Base-by-base conservation (phyloP, 352 stramenopile genomes). In the Phytopythium boreale region DNA sequence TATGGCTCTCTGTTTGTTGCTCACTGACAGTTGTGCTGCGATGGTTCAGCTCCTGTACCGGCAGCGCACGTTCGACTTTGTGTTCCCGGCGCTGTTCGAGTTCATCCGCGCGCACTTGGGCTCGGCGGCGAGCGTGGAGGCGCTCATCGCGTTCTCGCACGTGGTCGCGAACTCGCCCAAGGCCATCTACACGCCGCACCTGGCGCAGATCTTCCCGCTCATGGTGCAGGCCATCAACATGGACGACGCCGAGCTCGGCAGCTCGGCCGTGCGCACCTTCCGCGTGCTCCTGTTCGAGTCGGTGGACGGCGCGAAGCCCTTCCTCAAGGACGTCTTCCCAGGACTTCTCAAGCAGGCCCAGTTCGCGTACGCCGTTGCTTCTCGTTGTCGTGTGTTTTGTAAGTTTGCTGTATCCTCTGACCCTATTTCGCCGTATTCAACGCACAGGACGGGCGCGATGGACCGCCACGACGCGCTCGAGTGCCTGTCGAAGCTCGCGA, bases 201-300 rank as follows among this genome's bases (percentile, higher is more conserved):
- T 93, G 34, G 71, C 71, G 53, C 87, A 82, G 64, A 92, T 95
- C 60, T 91, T 93, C 65, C 87, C 87, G 44, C 76, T 93, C 50
- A 88, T 95, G 74, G 80, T 94, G 44, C 80, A 89, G 43, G 87
- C 85, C 36, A 84, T 95, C 67, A 93, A 90, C 67, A 82, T 77
- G 58, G 83, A 92, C 65, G 72, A 85, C 62, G 56, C 68, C 20
- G 86, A 90, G 63, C 70, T 95, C 44, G 83, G 87, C 17, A 90
- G 82, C 57, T 82, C 87, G n/a, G 83, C 85, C 14, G 88, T 95
- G 43, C 71, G 77, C 59, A 92, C 83, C 29, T 95, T 93, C 63
- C 89, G 89, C 39, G 70, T 82, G 50, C 71, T 92, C 60, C 73
- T 93, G 7, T 74, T 91, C 22, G 83, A 93, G 64, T 92, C 80